Evolutionary conservation across 2,329 filamentous ascomycete species (phyloP), one percentile per base, ranked within the genome.

Genomic region (Epichloe gansuensis): DNA sequence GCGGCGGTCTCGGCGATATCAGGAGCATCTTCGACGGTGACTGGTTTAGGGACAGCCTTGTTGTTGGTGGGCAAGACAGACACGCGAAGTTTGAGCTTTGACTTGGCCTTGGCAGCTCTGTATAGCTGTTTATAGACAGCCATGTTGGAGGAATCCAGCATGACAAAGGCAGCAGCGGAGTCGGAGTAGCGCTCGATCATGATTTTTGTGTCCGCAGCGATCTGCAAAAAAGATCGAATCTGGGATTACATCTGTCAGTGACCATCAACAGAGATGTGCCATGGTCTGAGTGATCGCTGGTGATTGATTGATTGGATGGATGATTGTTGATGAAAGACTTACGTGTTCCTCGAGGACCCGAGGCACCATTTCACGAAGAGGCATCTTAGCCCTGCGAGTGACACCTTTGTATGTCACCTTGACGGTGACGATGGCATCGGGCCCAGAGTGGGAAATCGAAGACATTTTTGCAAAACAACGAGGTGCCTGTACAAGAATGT

Each of bases 91-190:
- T 93, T 90, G 60, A 98, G 83, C 82, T 97, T 98, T 58, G 90
- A 82, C 77, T 98, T 98, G 39, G 93, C 93, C 75, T 96, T 98
- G 57, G 93, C 93, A 59, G 93, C 93, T 62, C 93, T 85, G 67
- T 93, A 91, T 42, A 98, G 84, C 66, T 96, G 93, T 75, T 96
- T 97, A 77, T 95, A 98, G 63, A 95, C 87, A 45, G 87, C 76
- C 8, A 79, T 71, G 64, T 95, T 94, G 65, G 76, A 75, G 56
- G 81, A 74, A 66, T 95, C 85, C 54, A 98, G 83, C 44, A 79
- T 75, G 58, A 97, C 80, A 69, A 86, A 97, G 57, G 82, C 75
- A 45, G 77, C 85, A 58, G 89, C 87, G 58, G 89, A 96, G 70
- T 98, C 93, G 58, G 93, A 97, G 72, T 89, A 98, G 60, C 93